Base-by-base conservation (phyloP, 768 basidiomycete genomes). In the Macrolepiota fuliginosa region DNA sequence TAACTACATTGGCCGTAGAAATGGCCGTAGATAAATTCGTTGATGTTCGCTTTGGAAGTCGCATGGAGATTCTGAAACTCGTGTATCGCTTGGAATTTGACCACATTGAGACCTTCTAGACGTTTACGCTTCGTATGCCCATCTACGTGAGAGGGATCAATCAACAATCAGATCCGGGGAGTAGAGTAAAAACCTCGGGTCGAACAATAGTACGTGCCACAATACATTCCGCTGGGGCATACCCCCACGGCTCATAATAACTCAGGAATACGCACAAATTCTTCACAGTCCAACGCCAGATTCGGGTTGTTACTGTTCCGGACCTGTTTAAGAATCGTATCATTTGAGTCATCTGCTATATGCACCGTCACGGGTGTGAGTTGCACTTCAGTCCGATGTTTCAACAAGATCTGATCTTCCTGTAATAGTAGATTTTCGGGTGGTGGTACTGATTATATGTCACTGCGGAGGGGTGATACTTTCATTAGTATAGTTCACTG, bases 1-100 rank as follows among this genome's bases (percentile, higher is more conserved):
- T n/a, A n/a, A n/a, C n/a, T n/a, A n/a, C n/a, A n/a, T n/a, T 96
- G 90, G 2, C 96, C 96, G 72, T 98, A 99, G 77, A 99, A 99
- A 72, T 99, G 97, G 11, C 97, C 97, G 45, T 94, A 84, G 52
- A 98, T 85, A 65, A 99, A 99, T 69, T 99, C 97, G 77, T 98
- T 91, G 71, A 99, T 98, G 79, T 99, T 99, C n/a, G 89, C 88
- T 74, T 98, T 99, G 57, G 91, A 83, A 1, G 87, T 89, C 0
- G 94, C 87, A 70, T 99, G 97, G 60, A 97, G 72, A 73, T 98
- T 98, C 72, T 95, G 94, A 79, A 98, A 98, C 73, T 99, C 97
- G 82, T 98, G 97, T 89, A 98, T 98, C 11, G 97, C 96, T 68
- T 94, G 92, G 77, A 98, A 99, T 75, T 99, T 99, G 83, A 94